Percentiles rank a stretch among this genome's conserved stretches.
phyloP scores from a whole-genome alignment of 768 basidiomycete species.

The Tulasnella sp. region DNA sequence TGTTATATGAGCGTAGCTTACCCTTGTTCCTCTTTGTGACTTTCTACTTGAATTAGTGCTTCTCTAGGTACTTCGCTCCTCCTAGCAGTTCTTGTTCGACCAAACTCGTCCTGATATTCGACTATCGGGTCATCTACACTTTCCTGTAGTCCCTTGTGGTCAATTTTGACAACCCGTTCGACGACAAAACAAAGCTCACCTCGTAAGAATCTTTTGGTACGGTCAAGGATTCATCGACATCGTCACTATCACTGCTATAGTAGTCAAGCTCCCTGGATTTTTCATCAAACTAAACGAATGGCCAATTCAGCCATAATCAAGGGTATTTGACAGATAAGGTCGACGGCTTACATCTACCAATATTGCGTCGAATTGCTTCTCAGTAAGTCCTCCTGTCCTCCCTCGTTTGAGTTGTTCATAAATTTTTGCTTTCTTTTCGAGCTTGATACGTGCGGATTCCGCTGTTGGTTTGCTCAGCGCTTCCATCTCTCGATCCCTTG shows the following conservation, averaged over 20 bases:
- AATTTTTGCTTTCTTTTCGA: slow-evolving; percentile 67
- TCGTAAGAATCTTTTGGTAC: slow-evolving; percentile 39
- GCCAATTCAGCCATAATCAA: background rate
- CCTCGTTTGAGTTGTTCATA: slow-evolving; percentile 71
- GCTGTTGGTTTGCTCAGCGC: slow-evolving; percentile 53
- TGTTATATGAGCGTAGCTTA: slow-evolving; percentile 25
- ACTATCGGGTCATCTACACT: slow-evolving; percentile 51
- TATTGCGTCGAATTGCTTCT: slow-evolving; percentile 56
- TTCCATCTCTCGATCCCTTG: slow-evolving; percentile 53
- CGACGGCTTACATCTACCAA: slow-evolving; percentile 57
- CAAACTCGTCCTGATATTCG: slow-evolving; percentile 82
- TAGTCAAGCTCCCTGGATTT: slow-evolving; percentile 24
- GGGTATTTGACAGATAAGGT: background rate
- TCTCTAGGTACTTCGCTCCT: slow-evolving; percentile 68
- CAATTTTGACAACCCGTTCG: slow-evolving; percentile 1
- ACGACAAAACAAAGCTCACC: slow-evolving; percentile 25
- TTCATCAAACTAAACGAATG: slow-evolving; percentile 46
- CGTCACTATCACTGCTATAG: slow-evolving; percentile 23
- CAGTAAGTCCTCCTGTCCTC: slow-evolving; percentile 62
- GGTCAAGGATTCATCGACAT: slow-evolving; percentile 62
- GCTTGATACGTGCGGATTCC: slow-evolving; percentile 53
- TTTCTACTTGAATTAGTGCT: slow-evolving; percentile 36
- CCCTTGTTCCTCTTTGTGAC: slow-evolving; percentile 45
- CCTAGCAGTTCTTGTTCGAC: slow-evolving; percentile 52
- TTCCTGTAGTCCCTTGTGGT: slow-evolving; percentile 25